Evolutionary conservation across 306 rosid species (phyloP).

Genomic region (Gastrolobium bilobum): DNA sequence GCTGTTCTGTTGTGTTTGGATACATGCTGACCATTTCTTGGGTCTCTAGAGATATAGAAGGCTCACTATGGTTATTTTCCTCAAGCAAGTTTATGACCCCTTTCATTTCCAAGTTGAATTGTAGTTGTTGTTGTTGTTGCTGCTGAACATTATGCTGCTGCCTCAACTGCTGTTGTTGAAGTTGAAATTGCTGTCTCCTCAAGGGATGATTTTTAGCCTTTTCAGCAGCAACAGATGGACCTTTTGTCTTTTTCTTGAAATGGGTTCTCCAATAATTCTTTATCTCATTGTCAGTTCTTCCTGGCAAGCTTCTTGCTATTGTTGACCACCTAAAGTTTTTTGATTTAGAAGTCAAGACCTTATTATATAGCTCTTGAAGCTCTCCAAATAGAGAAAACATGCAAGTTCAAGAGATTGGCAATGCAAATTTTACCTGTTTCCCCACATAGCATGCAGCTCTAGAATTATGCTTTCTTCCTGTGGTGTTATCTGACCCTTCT

Average conservation of each 20-base stretch:
- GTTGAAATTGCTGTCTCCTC: constrained; percentile 66
- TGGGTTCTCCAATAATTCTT: constrained; percentile 97
- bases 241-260: constrained; percentile 81
- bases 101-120: constrained; percentile 70
- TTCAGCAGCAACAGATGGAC: constrained; percentile 56
- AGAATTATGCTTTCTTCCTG: constrained; percentile 91
- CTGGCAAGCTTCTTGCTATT: constrained; percentile 93
- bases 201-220: constrained; percentile 67
- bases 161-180: constrained; percentile 58
- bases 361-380: background rate
- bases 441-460: constrained; percentile 98
- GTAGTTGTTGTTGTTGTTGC: constrained; percentile 56
- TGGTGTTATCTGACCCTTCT: constrained; percentile 75
- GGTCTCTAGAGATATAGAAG: constrained; percentile 58
- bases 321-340: constrained; percentile 83
- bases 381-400: background rate
- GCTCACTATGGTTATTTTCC: constrained; percentile 56
- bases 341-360: background rate
- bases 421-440: constrained; percentile 75
- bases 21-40: constrained; percentile 57
- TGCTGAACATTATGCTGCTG: constrained; percentile 45
- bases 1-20: constrained; percentile 59
- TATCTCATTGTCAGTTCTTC: constrained; percentile 96
- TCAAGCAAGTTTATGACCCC: constrained; percentile 71
- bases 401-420: background rate